Percentiles rank a stretch among this genome's conserved stretches.
These are phyloP conservation scores for Colletotrichum abscissum DNA, from an alignment of 2,329 filamentous ascomycete genomes.

Conservation along the genomic window DNA sequence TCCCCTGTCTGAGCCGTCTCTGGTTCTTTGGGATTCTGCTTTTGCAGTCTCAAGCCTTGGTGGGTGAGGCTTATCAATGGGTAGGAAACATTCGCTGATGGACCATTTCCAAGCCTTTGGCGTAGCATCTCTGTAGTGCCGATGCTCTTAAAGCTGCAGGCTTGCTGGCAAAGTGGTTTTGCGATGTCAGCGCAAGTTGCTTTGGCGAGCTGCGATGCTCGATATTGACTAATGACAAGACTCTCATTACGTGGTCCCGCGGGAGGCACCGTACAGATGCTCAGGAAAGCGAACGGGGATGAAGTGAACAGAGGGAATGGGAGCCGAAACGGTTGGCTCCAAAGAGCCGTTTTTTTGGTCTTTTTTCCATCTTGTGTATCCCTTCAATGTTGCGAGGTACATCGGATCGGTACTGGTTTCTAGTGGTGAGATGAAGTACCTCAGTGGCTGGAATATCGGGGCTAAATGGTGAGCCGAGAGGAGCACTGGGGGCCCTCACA, in stretches of 20 bases:
- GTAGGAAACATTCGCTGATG: neutral
- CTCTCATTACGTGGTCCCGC: conserved; percentile 16
- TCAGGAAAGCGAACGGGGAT: neutral
- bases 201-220: neutral
- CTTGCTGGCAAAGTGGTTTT: neutral
- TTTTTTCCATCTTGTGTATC: neutral
- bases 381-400: neutral
- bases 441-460: neutral
- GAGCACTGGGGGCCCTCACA: too few species aligned
- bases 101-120: neutral
- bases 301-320: neutral
- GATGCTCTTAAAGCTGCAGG: neutral
- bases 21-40: neutral
- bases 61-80: neutral
- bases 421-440: neutral
- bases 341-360: neutral
- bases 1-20: too few species aligned
- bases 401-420: too few species aligned
- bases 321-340: neutral
- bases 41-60: neutral
- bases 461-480: neutral
- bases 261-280: neutral
- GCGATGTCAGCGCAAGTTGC: conserved; percentile 4
- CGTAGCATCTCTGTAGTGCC: too few species aligned
- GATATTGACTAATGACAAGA: conserved; percentile 19